phyloP scores from a whole-genome alignment of 2,329 filamentous ascomycete genomes.

The Penicillium sclerotigenum region DNA sequence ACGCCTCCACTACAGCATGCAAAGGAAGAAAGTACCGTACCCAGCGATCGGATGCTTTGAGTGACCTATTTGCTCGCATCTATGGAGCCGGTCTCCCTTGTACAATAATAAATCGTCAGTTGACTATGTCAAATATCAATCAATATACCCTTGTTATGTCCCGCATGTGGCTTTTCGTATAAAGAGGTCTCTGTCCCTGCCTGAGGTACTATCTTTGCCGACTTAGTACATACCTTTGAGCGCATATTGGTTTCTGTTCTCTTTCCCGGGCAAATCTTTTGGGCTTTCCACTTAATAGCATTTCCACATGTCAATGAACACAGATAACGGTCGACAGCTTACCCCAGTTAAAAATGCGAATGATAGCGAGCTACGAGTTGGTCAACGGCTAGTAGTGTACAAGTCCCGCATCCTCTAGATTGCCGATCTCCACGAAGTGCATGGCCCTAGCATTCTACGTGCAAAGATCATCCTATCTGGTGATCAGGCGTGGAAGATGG shows the following conservation, averaged over 20 bases:
- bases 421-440: not conserved
- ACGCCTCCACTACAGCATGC: too few relatives aligned
- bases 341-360: not conserved
- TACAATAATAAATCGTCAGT: conserved; percentile 6
- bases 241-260: not conserved
- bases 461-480: not conserved
- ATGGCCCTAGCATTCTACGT: not conserved
- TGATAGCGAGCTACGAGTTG: not conserved
- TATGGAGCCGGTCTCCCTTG: conserved; percentile 10
- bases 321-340: not conserved
- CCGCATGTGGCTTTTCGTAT: not conserved
- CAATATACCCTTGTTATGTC: conserved; percentile 9
- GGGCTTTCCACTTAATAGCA: not conserved
- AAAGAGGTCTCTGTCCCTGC: not conserved
- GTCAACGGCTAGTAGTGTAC: not conserved
- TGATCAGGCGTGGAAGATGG: conserved; percentile 1
- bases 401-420: not conserved
- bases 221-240: not conserved
- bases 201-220: not conserved
- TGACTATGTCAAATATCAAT: conserved; percentile 4
- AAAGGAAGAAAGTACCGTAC: too few relatives aligned
- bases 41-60: not conserved
- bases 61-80: not conserved
- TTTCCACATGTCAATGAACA: not conserved
- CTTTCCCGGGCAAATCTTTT: conserved; percentile 16